A percentile compares a stretch with the other conserved stretches of the same genome.
phyloP scores from a whole-genome alignment of 148 eudicot species.

The Vaccinium myrtillus region DNA sequence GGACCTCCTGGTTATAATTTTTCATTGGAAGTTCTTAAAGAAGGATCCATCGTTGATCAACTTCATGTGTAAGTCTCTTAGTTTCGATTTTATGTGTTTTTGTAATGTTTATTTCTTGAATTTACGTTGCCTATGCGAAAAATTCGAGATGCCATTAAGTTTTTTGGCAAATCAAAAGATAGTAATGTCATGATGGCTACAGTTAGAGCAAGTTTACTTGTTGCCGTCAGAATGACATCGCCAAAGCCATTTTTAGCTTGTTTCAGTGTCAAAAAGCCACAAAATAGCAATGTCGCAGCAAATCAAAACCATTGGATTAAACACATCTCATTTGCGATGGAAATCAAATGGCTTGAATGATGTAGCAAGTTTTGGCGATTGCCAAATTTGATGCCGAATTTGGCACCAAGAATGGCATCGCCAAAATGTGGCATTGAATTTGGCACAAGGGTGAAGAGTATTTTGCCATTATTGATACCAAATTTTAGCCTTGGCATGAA shows the following conservation, averaged over 20 bases:
- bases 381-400: no score
- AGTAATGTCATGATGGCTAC: neutral
- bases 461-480: neutral
- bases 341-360: neutral
- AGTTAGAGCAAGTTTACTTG: neutral
- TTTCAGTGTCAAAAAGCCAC: neutral
- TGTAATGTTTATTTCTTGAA: neutral
- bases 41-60: constrained; percentile 72
- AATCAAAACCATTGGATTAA: neutral
- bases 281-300: neutral
- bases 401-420: no score
- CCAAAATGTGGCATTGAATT: neutral
- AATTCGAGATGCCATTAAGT: neutral
- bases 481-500: neutral
- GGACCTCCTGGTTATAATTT: constrained; percentile 62
- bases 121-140: neutral
- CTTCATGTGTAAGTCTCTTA: constrained; percentile 51
- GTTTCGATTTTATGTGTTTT: neutral
- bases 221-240: neutral
- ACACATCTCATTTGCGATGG: neutral
- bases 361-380: neutral
- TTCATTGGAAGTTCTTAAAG: constrained; percentile 78
- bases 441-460: neutral
- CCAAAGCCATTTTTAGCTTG: neutral
- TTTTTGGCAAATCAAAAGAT: neutral